A percentile compares a stretch with the other conserved stretches of the same genome.
These are phyloP conservation scores for Stellera chamaejasme DNA, from an alignment of 345 rosid genomes.

Conservation along the genomic window DNA sequence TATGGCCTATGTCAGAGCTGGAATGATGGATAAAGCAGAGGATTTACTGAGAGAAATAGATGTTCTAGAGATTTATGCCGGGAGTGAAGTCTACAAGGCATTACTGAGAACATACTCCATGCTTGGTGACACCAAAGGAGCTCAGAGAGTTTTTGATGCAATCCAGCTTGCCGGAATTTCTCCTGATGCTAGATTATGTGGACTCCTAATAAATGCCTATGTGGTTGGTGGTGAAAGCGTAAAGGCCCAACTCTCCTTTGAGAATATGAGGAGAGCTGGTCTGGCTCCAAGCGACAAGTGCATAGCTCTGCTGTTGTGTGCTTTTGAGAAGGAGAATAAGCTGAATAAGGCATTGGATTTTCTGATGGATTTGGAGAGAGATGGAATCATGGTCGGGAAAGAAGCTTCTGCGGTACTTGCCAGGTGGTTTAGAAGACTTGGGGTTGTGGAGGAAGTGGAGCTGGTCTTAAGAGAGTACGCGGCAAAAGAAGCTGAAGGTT, in stretches of 20 bases:
- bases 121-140: conserved; percentile 53
- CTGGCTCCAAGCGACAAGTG: conserved; percentile 66
- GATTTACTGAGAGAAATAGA: conserved; percentile 56
- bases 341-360: conserved; percentile 49
- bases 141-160: conserved; percentile 73
- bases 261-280: conserved; percentile 79
- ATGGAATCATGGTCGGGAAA: conserved; percentile 39
- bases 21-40: conserved; percentile 50
- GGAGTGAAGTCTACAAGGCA: conserved; percentile 92
- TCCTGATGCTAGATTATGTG: conserved; percentile 67
- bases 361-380: conserved; percentile 31
- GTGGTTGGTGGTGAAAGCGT: conserved; percentile 46
- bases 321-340: conserved; percentile 54
- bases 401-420: conserved; percentile 59
- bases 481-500: conserved; percentile 5
- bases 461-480: conserved; percentile 47
- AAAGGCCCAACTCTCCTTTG: conserved; percentile 46
- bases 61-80: conserved; percentile 40
- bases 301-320: conserved; percentile 50
- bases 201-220: conserved; percentile 73
- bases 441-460: conserved; percentile 66
- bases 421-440: conserved; percentile 61
- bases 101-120: conserved; percentile 71
- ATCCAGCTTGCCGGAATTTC: conserved; percentile 65
- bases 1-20: conserved; percentile 83